phyloP scores from a whole-genome alignment of 2,329 filamentous ascomycete genomes.

The Stemphylium beticola region DNA sequence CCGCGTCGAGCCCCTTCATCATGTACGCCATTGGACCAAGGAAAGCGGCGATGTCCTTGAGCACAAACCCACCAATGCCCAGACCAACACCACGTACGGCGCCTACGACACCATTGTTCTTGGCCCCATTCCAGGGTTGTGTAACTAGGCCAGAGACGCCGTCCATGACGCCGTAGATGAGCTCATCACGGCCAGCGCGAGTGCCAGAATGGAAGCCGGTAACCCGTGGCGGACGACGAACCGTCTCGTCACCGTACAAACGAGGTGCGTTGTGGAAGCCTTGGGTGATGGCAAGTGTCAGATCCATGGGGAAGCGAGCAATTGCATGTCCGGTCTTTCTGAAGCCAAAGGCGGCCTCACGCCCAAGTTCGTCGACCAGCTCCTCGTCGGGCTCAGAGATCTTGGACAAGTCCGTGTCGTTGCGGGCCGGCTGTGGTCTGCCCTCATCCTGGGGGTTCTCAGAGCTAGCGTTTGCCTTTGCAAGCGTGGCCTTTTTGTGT shows the following conservation, averaged over 20 bases:
- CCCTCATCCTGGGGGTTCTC: constrained; percentile 7
- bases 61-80: constrained; percentile 67
- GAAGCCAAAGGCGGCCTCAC: constrained; percentile 61
- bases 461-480: constrained; percentile 23
- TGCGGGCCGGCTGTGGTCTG: constrained; percentile 28
- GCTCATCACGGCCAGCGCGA: constrained; percentile 65
- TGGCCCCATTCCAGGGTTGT: constrained; percentile 65
- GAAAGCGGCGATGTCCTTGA: constrained; percentile 69
- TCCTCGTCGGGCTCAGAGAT: constrained; percentile 41
- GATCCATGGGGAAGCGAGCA: constrained; percentile 64
- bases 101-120: constrained; percentile 62
- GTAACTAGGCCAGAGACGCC: constrained; percentile 68
- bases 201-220: constrained; percentile 69
- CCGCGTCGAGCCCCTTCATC: constrained; percentile 68
- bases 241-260: constrained; percentile 73
- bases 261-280: constrained; percentile 75
- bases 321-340: constrained; percentile 60
- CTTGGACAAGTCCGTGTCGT: constrained; percentile 38
- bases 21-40: constrained; percentile 67
- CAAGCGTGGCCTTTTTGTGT: constrained; percentile 29
- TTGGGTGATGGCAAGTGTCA: constrained; percentile 67
- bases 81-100: constrained; percentile 62
- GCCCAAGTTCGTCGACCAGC: constrained; percentile 47
- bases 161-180: constrained; percentile 69
- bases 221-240: constrained; percentile 67